phyloP scores from a whole-genome alignment of 306 rosid species.

The Morella rubra region DNA sequence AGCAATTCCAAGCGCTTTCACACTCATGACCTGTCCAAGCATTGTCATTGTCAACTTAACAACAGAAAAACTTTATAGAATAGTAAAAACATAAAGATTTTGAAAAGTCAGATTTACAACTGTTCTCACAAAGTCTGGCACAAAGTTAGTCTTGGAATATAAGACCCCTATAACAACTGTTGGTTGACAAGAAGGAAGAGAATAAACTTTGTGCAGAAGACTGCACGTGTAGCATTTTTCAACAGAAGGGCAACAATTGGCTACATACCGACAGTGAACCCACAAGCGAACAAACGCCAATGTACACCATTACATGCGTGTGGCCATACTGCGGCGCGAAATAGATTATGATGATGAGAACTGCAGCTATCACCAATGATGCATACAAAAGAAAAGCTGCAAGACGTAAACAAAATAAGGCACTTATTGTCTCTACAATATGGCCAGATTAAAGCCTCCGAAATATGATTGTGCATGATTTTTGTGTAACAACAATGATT shows the following conservation, averaged over 20 bases:
- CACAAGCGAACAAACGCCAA: slow-evolving; percentile 95
- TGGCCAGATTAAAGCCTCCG: background rate
- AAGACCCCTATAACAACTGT: background rate
- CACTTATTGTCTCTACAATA: background rate
- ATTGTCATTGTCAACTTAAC: background rate
- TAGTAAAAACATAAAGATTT: slow-evolving; percentile 6
- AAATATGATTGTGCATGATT: too few species aligned
- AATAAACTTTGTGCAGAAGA: background rate
- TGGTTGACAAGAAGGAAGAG: background rate
- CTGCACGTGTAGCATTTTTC: background rate
- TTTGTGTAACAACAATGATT: too few species aligned
- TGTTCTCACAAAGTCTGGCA: background rate
- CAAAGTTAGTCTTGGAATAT: background rate
- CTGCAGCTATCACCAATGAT: slow-evolving; percentile 65
- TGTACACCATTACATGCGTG: slow-evolving; percentile 94
- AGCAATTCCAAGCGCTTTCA: slow-evolving; percentile 96
- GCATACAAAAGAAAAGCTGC: slow-evolving; percentile 91
- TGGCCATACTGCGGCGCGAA: slow-evolving; percentile 88
- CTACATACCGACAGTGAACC: slow-evolving; percentile 92
- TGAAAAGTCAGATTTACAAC: background rate
- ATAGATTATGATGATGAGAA: slow-evolving; percentile 73
- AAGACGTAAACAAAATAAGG: slow-evolving; percentile 8
- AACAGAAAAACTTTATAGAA: background rate
- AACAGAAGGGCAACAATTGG: background rate
- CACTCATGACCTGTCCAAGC: slow-evolving; percentile 90